A percentile compares a stretch with the other conserved stretches of the same genome.
phyloP scores from a whole-genome alignment of 2,329 filamentous ascomycete genomes.

The Apiospora aurea region DNA sequence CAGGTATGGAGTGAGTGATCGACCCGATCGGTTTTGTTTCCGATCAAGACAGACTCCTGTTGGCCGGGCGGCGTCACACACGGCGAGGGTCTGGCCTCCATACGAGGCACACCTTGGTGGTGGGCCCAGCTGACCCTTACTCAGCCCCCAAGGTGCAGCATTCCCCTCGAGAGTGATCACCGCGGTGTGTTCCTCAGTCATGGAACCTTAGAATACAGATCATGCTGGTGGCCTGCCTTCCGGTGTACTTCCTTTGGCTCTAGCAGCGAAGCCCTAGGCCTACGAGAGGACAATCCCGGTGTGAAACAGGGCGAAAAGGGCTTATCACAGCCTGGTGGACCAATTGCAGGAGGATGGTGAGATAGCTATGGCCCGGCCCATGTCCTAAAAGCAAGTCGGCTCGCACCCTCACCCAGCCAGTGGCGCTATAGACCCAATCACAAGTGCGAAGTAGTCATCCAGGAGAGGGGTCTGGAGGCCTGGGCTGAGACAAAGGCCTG shows the following conservation, averaged over 20 bases:
- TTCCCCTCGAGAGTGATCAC: background rate
- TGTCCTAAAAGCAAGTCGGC: constrained; percentile 10
- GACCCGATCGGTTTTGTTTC: background rate
- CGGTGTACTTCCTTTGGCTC: no score
- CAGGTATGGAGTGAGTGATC: background rate
- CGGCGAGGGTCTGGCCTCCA: background rate
- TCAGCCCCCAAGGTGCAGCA: background rate
- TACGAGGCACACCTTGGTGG: background rate
- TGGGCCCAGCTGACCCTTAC: background rate
- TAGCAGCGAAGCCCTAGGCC: background rate
- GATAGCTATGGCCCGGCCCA: background rate
- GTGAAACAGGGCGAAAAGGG: background rate
- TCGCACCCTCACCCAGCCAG: background rate
- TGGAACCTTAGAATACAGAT: background rate
- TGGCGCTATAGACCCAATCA: background rate
- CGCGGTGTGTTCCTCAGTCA: background rate
- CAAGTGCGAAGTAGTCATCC: background rate
- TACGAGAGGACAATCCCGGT: background rate
- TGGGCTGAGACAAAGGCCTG: background rate
- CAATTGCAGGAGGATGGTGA: background rate
- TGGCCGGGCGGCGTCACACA: background rate
- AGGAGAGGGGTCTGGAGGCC: background rate
- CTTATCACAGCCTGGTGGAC: background rate
- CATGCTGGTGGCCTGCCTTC: background rate
- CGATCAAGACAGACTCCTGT: background rate